Evolutionary conservation across 2,329 filamentous ascomycete genomes (phyloP).

Genomic region (Trichoderma sp.): DNA sequence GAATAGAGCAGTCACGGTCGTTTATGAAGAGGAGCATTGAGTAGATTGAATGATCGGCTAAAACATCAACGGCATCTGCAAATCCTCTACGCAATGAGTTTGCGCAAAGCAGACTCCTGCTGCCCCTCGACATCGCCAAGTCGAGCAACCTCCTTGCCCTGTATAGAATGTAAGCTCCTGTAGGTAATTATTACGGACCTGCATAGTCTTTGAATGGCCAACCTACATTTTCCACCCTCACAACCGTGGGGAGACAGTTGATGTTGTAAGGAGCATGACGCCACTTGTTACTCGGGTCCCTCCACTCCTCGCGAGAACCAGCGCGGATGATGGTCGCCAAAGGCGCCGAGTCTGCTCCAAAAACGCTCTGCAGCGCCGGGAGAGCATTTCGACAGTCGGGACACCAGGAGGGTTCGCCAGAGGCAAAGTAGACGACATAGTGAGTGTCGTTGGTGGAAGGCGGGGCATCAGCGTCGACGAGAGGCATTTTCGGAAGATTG

Average conservation of each 20-base stretch:
- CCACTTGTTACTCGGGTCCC: conserved; percentile 36
- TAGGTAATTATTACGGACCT: too few species aligned
- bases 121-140: conserved; percentile 37
- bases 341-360: conserved; percentile 33
- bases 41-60: neutral
- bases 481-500: conserved; percentile 34
- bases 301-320: conserved; percentile 35
- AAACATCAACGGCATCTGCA: too few species aligned
- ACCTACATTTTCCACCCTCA: conserved; percentile 35
- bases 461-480: conserved; percentile 35
- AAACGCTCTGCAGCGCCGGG: conserved; percentile 35
- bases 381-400: conserved; percentile 37
- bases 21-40: too few species aligned
- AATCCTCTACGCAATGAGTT: conserved; percentile 29
- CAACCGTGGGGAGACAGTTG: conserved; percentile 36
- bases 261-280: conserved; percentile 35
- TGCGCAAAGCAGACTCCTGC: conserved; percentile 35
- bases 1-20: too few species aligned
- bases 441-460: conserved; percentile 35
- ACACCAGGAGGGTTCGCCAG: conserved; percentile 38
- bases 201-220: too few species aligned
- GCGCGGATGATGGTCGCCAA: conserved; percentile 36
- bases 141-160: conserved; percentile 37
- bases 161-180: neutral
- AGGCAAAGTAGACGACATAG: conserved; percentile 40